Percentiles rank a stretch among this genome's conserved stretches.
These are phyloP conservation scores for Potentilla sterilis DNA, from an alignment of 306 rosid genomes.

Conservation along the genomic window DNA sequence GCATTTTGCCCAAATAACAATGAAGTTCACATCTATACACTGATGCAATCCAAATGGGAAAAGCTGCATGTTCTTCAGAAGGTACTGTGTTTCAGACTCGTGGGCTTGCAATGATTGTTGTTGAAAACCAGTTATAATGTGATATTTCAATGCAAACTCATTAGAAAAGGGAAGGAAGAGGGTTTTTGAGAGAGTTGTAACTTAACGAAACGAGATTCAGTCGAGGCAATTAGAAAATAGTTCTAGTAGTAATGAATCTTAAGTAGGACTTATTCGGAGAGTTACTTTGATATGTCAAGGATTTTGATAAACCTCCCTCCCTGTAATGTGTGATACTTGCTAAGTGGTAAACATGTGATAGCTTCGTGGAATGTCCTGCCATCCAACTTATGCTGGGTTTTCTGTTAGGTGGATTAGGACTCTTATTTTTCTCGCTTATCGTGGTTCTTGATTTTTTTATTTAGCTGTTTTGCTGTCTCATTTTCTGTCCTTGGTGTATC, in stretches of 20 bases:
- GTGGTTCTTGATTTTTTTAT: background rate
- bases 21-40: conserved; percentile 84
- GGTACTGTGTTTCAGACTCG: conserved; percentile 37
- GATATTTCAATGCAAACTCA: background rate
- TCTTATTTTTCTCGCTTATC: no score
- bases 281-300: background rate
- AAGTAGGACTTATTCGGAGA: background rate
- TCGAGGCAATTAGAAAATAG: background rate
- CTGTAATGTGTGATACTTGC: background rate
- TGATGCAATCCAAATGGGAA: conserved; percentile 91
- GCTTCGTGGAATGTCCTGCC: background rate
- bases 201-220: background rate
- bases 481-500: background rate
- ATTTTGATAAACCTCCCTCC: background rate
- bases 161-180: no score
- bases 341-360: background rate
- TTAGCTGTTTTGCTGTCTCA: background rate
- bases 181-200: background rate
- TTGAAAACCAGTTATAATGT: background rate
- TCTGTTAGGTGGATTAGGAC: no score
- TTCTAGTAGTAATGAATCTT: background rate
- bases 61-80: conserved; percentile 87
- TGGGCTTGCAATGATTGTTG: background rate
- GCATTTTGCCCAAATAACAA: conserved; percentile 89
- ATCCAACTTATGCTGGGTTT: background rate